phyloP scores from a whole-genome alignment of 176 grass and related monocot species.

The Neostapfia colusana region DNA sequence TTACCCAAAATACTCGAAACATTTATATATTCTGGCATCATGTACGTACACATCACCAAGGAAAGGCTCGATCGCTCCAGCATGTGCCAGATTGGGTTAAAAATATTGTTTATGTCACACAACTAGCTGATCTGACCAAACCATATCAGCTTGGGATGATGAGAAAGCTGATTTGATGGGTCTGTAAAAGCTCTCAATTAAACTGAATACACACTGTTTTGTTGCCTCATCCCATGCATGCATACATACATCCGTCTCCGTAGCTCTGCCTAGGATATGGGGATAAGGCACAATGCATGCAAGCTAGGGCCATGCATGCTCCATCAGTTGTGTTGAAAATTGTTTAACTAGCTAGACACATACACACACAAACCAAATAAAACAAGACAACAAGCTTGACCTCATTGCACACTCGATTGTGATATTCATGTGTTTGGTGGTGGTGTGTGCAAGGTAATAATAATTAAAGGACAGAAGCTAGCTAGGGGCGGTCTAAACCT shows the following conservation, averaged over 20 bases:
- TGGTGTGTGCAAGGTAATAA: no score
- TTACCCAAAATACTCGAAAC: background rate
- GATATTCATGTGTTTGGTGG: slow-evolving; percentile 32
- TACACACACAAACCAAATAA: slow-evolving; percentile 35
- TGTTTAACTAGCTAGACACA: slow-evolving; percentile 12
- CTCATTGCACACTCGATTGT: slow-evolving; percentile 33
- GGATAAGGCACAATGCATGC: slow-evolving; percentile 51
- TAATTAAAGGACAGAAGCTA: slow-evolving; percentile 20
- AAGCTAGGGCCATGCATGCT: slow-evolving; percentile 54
- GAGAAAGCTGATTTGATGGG: slow-evolving; percentile 39
- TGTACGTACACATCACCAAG: background rate
- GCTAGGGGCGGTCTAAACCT: background rate
- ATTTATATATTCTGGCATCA: background rate
- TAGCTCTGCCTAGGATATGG: slow-evolving; percentile 43
- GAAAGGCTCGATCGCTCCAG: background rate
- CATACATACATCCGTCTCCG: slow-evolving; percentile 28
- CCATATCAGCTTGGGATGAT: slow-evolving; percentile 31
- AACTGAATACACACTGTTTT: slow-evolving; percentile 32
- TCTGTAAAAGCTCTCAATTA: slow-evolving; percentile 33
- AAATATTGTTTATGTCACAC: background rate
- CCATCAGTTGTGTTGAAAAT: slow-evolving; percentile 21
- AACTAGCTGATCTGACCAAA: slow-evolving; percentile 10
- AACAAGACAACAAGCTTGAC: slow-evolving; percentile 39
- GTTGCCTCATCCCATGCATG: slow-evolving; percentile 30
- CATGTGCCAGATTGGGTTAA: background rate